Evolutionary conservation across 768 basidiomycete species (phyloP), one percentile per base, ranked within the genome.

Genomic region (Atractiella rhizophila): DNA sequence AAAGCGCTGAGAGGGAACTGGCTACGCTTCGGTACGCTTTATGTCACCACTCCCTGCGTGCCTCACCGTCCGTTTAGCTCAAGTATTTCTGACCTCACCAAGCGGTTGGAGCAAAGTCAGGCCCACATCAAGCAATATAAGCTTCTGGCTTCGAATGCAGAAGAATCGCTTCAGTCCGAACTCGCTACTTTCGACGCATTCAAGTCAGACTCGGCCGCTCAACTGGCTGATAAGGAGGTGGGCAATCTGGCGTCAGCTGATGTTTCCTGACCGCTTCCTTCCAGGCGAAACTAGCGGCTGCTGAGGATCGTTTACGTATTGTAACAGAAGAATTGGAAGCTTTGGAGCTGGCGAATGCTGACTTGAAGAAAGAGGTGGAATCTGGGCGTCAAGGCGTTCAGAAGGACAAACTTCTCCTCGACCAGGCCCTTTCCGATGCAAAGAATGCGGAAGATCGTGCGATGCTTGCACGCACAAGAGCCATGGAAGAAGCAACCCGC

Each of bases 81-180:
- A 2, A 29, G 28, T 64, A 73, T 21, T 63, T 86, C 38, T 81
- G 79, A 59, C 65, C 78, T 2, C 65, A 74, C 2, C 72, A 83
- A 56, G 66, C 77, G 19, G 81, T 83, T 48, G 66, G 64, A 70
- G 9, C 62, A 69, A 16, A 73, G 79, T 1, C 67, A 68, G 41
- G 68, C 60, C 33, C 77, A 82, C 52, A 72, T 75, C 23, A 68
- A 76, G 44, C 82, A 85, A 56, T 85, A 76, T 68, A 69, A 78
- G 54, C 73, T 76, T 48, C 83, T 86, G 50, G 76, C 75, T 46
- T 69, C 74, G 52, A 75, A 78, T 0, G 81, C 68, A 50, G 82
- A 85, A 56, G 67, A 67, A 47, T 77, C 80, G 8, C 63, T 86
- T 6, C 63, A 68, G 23, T 67, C 68, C 25, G 58, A 83, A 31